Percentiles rank a stretch among this genome's conserved stretches.
Evolutionary conservation across 345 rosid genomes (phyloP).

Genomic region (Citrus medica): DNA sequence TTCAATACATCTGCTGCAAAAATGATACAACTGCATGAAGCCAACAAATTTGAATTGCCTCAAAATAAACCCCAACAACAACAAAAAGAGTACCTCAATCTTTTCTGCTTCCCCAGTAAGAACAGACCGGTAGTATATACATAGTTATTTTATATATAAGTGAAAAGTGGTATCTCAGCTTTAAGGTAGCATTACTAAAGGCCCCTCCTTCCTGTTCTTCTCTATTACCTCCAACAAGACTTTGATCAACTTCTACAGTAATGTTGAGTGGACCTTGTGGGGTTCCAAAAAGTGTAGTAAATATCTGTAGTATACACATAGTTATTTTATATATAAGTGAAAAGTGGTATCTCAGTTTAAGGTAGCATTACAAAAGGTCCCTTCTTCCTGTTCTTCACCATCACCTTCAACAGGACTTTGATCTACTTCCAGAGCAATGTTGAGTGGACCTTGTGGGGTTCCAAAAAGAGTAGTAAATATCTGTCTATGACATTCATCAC

Average conservation of each 20-base stretch:
- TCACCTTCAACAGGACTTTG: constrained; percentile 21
- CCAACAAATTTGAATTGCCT: background rate
- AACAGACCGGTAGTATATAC: constrained; percentile 22
- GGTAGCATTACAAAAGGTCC: background rate
- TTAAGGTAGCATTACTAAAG: background rate
- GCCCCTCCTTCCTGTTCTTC: constrained; percentile 15
- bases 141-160: background rate
- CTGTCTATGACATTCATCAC: constrained; percentile 73
- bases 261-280: constrained; percentile 47
- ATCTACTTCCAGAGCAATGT: constrained; percentile 19
- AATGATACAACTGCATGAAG: background rate
- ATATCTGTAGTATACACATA: constrained; percentile 30
- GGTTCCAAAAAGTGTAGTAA: constrained; percentile 59
- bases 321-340: background rate
- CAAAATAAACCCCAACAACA: background rate
- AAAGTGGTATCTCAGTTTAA: background rate
- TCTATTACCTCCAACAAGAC: constrained; percentile 14
- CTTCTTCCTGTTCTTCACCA: constrained; percentile 17
- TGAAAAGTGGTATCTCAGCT: background rate
- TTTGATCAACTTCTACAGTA: constrained; percentile 24
- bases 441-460: constrained; percentile 53
- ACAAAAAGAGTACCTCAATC: background rate
- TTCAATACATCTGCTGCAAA: background rate
- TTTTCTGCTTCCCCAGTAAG: background rate
- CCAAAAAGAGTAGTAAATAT: constrained; percentile 63